phyloP scores from a whole-genome alignment of 2,329 filamentous ascomycete genomes.

The Dothideomycetes sp. region DNA sequence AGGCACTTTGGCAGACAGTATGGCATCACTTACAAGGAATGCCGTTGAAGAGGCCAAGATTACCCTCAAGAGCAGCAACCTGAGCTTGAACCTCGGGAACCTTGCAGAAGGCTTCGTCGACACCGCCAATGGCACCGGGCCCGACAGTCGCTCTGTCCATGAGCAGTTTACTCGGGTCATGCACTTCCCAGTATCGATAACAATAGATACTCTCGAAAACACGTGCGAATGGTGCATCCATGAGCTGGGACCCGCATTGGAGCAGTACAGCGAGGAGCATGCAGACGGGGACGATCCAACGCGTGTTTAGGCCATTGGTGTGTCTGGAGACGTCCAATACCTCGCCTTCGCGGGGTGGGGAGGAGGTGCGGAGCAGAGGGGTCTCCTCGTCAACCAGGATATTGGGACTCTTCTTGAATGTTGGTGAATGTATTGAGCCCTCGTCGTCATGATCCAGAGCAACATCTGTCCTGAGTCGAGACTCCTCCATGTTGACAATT shows the following conservation, averaged over 20 bases:
- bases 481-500: no score
- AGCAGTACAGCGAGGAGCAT: slow-evolving; percentile 30
- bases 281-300: slow-evolving; percentile 12
- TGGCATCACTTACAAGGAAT: slow-evolving; percentile 34
- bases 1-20: no score
- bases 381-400: slow-evolving; percentile 5
- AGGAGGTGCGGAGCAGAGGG: not conserved
- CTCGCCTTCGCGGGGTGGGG: slow-evolving; percentile 1
- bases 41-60: slow-evolving; percentile 34
- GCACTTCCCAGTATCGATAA: slow-evolving; percentile 34
- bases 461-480: no score
- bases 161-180: slow-evolving; percentile 20
- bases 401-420: no score
- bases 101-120: slow-evolving; percentile 39
- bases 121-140: slow-evolving; percentile 20
- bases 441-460: no score
- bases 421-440: no score
- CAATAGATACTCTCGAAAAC: slow-evolving; percentile 46
- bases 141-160: slow-evolving; percentile 15
- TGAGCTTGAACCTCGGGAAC: slow-evolving; percentile 36
- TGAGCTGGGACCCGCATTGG: slow-evolving; percentile 30
- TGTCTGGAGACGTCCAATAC: slow-evolving; percentile 1
- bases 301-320: no score
- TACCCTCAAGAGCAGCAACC: slow-evolving; percentile 42
- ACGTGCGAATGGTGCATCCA: slow-evolving; percentile 33